Conservation (phyloP, 805 yeast species). For the Pichia ethanolica region DNA sequence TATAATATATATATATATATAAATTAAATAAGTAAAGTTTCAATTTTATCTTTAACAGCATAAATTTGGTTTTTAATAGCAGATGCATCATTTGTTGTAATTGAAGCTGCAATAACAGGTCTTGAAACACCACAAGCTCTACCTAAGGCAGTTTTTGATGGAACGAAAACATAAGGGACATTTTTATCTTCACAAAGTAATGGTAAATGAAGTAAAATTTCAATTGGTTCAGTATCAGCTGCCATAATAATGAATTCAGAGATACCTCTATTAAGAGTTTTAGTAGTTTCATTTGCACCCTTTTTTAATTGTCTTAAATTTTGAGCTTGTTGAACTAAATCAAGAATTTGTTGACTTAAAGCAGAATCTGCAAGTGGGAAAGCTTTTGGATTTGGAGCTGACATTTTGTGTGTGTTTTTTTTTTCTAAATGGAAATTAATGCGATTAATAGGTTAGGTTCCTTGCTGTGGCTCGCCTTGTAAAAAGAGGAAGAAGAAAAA, state of each 20-base stretch:
- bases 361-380: constrained; percentile 98
- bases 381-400: constrained; percentile 94
- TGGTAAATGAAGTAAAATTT: constrained; percentile 94
- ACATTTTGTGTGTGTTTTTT: constrained; percentile 50
- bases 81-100: constrained; percentile 97
- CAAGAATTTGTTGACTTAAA: constrained; percentile 92
- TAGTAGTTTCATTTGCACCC: constrained; percentile 99
- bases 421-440: no score
- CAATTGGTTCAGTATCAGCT: constrained; percentile 99
- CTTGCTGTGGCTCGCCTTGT: constrained; percentile 46
- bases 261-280: constrained; percentile 98
- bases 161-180: constrained; percentile 98
- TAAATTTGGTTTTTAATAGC: constrained; percentile 95
- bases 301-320: constrained; percentile 97
- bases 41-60: constrained; percentile 98
- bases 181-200: constrained; percentile 98
- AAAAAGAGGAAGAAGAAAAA: background rate
- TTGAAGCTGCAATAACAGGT: constrained; percentile 98
- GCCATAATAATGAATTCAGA: constrained; percentile 99
- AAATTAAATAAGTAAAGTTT: constrained; percentile 79
- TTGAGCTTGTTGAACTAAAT: constrained; percentile 96
- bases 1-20: constrained; percentile 2
- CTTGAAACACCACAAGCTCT: constrained; percentile 99
- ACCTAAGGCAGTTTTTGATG: constrained; percentile 97
- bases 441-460: constrained; percentile 32